Percentiles rank a stretch among this genome's conserved stretches.
Evolutionary conservation across 306 rosid species (phyloP).

Genomic region (Glycine latifolia): DNA sequence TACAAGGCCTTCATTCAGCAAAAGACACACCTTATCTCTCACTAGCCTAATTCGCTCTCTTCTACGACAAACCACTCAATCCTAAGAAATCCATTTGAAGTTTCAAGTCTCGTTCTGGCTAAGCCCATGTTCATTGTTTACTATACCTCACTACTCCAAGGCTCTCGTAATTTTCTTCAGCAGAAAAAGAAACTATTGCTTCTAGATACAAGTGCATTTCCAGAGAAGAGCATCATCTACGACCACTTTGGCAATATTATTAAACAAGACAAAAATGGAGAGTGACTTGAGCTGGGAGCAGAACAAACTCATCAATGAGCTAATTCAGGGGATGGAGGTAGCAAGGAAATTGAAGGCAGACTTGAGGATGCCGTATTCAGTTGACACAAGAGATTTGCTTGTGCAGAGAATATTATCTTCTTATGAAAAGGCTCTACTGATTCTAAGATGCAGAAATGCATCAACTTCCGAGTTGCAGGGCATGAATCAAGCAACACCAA

Average conservation of each 20-base stretch:
- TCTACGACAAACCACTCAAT: conserved; percentile 22
- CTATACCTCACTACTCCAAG: conserved; percentile 39
- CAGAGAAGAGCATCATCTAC: not conserved
- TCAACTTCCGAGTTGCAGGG: conserved; percentile 47
- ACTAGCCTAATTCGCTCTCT: not conserved
- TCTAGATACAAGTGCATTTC: not conserved
- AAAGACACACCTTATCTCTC: not conserved
- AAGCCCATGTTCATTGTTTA: conserved; percentile 51
- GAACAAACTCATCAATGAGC: conserved; percentile 67
- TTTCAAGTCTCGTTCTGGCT: conserved; percentile 38
- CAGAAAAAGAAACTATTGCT: conserved; percentile 37
- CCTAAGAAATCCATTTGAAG: not conserved
- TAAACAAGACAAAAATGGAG: conserved; percentile 59
- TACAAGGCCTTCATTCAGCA: conserved; percentile 33
- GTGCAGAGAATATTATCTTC: conserved; percentile 73
- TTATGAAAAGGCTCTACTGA: conserved; percentile 74
- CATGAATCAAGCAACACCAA: conserved; percentile 30
- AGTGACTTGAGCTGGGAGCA: conserved; percentile 67
- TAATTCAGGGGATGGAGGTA: conserved; percentile 81
- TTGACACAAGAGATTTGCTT: conserved; percentile 56
- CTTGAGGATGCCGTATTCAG: conserved; percentile 53
- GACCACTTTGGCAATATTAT: not conserved
- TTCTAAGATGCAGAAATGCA: conserved; percentile 59
- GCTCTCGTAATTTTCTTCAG: conserved; percentile 34
- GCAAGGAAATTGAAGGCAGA: conserved; percentile 73